Base-by-base conservation (phyloP, 768 basidiomycete species). In the Amanita jacksonii region DNA sequence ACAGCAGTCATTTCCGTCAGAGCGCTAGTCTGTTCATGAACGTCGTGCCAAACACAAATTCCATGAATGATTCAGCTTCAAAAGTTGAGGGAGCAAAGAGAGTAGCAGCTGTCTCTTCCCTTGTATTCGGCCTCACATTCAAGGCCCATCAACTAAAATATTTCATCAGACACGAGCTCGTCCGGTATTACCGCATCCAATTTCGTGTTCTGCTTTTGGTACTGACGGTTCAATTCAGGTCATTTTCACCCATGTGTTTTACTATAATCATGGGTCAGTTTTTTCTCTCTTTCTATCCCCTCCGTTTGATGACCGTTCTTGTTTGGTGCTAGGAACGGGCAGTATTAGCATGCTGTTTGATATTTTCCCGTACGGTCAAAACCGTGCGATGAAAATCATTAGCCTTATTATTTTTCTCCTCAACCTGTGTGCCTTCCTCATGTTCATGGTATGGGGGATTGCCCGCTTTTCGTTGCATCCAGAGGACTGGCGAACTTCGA, bases 381-480 rank as follows among this genome's bases (percentile, higher is more conserved):
- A 24, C 16, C 7, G 22, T 18, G 9, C 38, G 4, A 46, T 46
- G 45, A 46, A 31, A 37, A 30, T 33, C 20, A 5, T 46, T 23
- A 32, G 45, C n/a, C 30, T 40, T 15, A 38, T 57, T n/a, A 8
- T 46, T 12, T 40, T 32, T 48, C 59, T 63, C 58, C 38, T 60
- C 65, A 54, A 75, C 51, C 54, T 75, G 34, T 50, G 50, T 9
- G 58, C 77, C 15, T 74, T 77, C 50, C 19, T 70, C 8, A 27
- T 69, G 13, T 71, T 77, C 56, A 63, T 59, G 12, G 51, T 44
- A 10, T 55, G 65, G 24, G 67, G 65, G 4, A 33, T 56, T 16
- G 63, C 66, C 15, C 63, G 74, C 35, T 76, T 72, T 43, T 51
- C 43, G 9, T 34, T 67, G 23, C 72, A 66, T 45, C 69, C 68